Evolutionary conservation across 371 early-diverging fungal genomes (phyloP), one percentile per base, ranked within the genome.

Genomic region (Rhizopus sp.): DNA sequence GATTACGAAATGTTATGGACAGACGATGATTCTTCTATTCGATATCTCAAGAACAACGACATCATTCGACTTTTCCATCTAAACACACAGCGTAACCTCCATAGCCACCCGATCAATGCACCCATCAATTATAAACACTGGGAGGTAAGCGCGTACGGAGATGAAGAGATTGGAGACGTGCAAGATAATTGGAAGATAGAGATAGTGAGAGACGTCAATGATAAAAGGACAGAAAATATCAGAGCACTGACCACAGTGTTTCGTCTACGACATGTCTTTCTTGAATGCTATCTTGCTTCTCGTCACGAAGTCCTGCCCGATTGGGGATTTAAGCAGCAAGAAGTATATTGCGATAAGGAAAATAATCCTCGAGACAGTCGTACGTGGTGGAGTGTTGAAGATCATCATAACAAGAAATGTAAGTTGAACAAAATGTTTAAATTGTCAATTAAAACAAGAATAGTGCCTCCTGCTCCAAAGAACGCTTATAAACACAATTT

Each of bases 291-390:
- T 38, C 72, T 99, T 49, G 73, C 82, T 9, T 82, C 91, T 3
- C 79, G 86, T 32, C 85, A 85, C 40, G 85, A 83, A 9, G 82
- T 81, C 15, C 82, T 98, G 46, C 99, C 99, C 6, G 85, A 92
- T 58, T 99, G 99, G 99, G 99, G 99, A 4, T 97, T 93, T 81
- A 87, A 88, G 56, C 99, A 99, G 72, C 80, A 87, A 9, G 99
- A 99, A 63, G 93, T 99, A 0, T 73, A 81, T 3, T 99, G 99
- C 74, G 88, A 91, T 56, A 74, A 86, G 44, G 76, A 84, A 32
- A 73, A 83, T 47, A 71, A 80, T 15, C 73, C 85, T 16, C 59
- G 67, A 7, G 76, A 79, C 50, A 70, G 81, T 17, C 66, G 73
- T 50, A 81, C 90, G 29, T 80, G 93, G 66, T 99, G 99, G 99